These are phyloP conservation scores for Colletotrichum coccodes DNA, from an alignment of 2,329 filamentous ascomycete genomes.

Conservation along the genomic window DNA sequence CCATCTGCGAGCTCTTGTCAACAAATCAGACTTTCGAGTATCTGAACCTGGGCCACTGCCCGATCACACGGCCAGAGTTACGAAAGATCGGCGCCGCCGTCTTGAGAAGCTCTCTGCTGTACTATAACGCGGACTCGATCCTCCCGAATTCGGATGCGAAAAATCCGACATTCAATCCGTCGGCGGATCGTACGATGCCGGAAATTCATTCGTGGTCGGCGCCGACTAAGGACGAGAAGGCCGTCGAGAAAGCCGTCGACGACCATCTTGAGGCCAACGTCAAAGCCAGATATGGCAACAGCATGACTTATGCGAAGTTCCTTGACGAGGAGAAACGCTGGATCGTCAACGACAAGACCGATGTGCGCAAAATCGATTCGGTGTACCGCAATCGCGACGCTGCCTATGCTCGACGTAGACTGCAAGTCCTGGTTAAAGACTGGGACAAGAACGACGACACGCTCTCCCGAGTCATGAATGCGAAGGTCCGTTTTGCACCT, in stretches of 20 bases:
- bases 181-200: slow-evolving; percentile 27
- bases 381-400: slow-evolving; percentile 55
- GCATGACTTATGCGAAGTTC: slow-evolving; percentile 43
- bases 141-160: slow-evolving; percentile 39
- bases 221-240: slow-evolving; percentile 14
- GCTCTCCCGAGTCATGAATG: slow-evolving; percentile 47
- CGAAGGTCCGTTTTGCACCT: slow-evolving; percentile 40
- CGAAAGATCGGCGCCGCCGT: slow-evolving; percentile 42
- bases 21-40: slow-evolving; percentile 47
- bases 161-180: slow-evolving; percentile 42
- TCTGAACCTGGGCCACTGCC: slow-evolving; percentile 53
- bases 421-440: slow-evolving; percentile 48
- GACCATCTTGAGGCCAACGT: slow-evolving; percentile 45
- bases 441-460: slow-evolving; percentile 53
- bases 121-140: slow-evolving; percentile 49
- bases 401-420: slow-evolving; percentile 45
- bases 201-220: slow-evolving; percentile 4
- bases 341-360: slow-evolving; percentile 49
- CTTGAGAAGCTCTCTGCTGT: slow-evolving; percentile 47
- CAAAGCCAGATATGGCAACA: slow-evolving; percentile 42
- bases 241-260: slow-evolving; percentile 41
- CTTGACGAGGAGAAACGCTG: slow-evolving; percentile 50
- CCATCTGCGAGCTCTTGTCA: slow-evolving; percentile 47
- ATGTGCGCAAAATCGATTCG: slow-evolving; percentile 54
- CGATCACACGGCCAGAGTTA: slow-evolving; percentile 42